Conservation (phyloP, 169 alveolate species). For the Plasmodium chabaudi region DNA sequence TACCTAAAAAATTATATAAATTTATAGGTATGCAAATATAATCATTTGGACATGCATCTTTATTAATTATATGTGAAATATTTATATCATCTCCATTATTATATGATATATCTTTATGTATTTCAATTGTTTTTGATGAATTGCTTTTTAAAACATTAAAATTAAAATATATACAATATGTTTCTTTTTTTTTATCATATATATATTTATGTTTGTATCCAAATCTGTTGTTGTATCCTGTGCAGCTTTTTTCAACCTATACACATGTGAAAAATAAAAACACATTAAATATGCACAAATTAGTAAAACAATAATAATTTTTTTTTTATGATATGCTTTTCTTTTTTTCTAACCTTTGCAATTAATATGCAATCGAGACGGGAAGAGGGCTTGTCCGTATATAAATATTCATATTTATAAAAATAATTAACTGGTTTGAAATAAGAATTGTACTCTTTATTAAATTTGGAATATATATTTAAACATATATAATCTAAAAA, state of each 20-base stretch:
- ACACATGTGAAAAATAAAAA: background rate
- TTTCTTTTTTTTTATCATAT: slow-evolving; percentile 22
- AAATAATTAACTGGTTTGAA: slow-evolving; percentile 56
- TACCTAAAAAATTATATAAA: slow-evolving; percentile 54
- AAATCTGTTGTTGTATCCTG: slow-evolving; percentile 61
- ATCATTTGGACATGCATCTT: slow-evolving; percentile 63
- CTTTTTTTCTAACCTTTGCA: slow-evolving; percentile 27
- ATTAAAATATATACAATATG: slow-evolving; percentile 31
- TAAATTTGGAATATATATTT: slow-evolving; percentile 45
- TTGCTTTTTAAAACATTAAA: slow-evolving; percentile 47
- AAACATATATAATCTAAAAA: slow-evolving; percentile 67
- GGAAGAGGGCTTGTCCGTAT: slow-evolving; percentile 71
- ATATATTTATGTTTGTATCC: slow-evolving; percentile 60
- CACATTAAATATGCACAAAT: background rate
- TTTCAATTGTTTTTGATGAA: slow-evolving; percentile 38
- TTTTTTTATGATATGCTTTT: too few relatives aligned
- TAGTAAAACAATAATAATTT: background rate
- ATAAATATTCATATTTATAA: slow-evolving; percentile 55
- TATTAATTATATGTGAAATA: slow-evolving; percentile 59
- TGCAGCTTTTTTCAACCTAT: slow-evolving; percentile 38
- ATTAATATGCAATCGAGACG: slow-evolving; percentile 57
- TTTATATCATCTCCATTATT: slow-evolving; percentile 75
- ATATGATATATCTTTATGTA: slow-evolving; percentile 70
- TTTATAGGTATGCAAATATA: slow-evolving; percentile 71
- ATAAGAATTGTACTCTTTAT: slow-evolving; percentile 17